Base-by-base conservation (phyloP, 352 stramenopile species). In the Globisporangium rhizosaccharum region DNA sequence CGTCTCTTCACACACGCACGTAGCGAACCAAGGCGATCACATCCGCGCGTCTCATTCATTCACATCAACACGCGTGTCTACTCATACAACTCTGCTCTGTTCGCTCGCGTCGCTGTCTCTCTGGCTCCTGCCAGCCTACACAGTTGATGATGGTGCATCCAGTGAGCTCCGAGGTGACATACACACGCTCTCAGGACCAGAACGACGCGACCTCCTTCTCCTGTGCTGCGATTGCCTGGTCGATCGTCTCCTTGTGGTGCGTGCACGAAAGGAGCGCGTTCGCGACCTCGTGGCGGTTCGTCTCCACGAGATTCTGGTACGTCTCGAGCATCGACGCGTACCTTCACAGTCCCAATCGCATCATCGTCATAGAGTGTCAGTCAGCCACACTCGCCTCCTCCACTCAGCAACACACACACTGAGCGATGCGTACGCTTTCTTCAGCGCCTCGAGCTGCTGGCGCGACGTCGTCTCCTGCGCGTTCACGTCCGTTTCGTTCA, bases 261-360 rank as follows among this genome's bases (percentile, higher is more conserved):
- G 75, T 88, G 51, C 80, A 91, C 33, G 71, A 70, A 53, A 85
- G 56, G 14, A 92, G 68, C 36, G 76, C 79, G 33, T 85, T 84
- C 17, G 75, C 76, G 30, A 90, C 53, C 62, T 79, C 73, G 56
- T 80, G 71, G 2, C 76, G 72, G 65, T 79, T 88, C 57, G 81
- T 90, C 58, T 83, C 62, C 1, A 90, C 56, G 47, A 83, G 65
- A 18, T 54, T 44, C 56, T 82, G 63, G 63, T 86, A 88, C 33
- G 62, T 61, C 7, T 81, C 70, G 12, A 57, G 68, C 76, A 87
- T 82, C n/a, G 71, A 59, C 12, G 61, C 52, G 49, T 75, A 82
- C 25, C 78, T 90, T 23, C 23, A 33, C 28, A 33, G 28, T 6
- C 28, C 3, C 28, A 33, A 57, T 0, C 3, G 61, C 3, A 50